Evolutionary conservation across 768 basidiomycete species (phyloP).

Genomic region (Russula vinacea): DNA sequence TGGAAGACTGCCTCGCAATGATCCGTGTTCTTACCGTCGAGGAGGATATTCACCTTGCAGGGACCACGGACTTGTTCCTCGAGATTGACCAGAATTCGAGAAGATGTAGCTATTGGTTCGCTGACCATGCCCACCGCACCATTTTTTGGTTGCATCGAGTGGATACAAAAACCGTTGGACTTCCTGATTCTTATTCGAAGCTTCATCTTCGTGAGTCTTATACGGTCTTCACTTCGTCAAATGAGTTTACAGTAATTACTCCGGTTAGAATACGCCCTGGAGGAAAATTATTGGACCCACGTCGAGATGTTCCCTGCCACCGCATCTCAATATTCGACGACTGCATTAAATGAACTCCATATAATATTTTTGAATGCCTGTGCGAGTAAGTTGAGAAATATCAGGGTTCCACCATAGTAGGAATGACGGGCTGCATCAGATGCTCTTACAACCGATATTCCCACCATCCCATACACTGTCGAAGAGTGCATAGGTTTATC

Average conservation of each 20-base stretch:
- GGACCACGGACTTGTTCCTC: constrained; percentile 13
- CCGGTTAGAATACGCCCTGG: constrained; percentile 5
- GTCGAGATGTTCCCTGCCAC: constrained; percentile 19
- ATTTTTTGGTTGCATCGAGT: constrained; percentile 11
- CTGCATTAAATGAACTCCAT: constrained; percentile 13
- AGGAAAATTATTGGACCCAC: constrained; percentile 25
- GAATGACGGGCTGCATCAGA: not conserved
- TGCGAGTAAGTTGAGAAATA: not conserved
- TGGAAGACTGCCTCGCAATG: not conserved
- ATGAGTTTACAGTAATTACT: not conserved
- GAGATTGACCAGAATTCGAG: constrained; percentile 1
- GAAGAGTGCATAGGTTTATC: constrained; percentile 3
- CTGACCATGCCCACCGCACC: constrained; percentile 11
- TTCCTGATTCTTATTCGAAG: constrained; percentile 4
- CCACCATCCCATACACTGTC: constrained; percentile 20
- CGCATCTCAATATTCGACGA: not conserved
- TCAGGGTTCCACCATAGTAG: too few species aligned
- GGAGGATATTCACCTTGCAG: not conserved
- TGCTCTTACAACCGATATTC: constrained; percentile 5
- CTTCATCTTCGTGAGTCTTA: constrained; percentile 11
- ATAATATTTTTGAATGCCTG: constrained; percentile 3
- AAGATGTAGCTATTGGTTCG: constrained; percentile 19
- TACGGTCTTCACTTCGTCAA: not conserved
- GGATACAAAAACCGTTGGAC: not conserved
- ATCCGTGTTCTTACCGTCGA: not conserved